Evolutionary conservation across 139 green algal genomes (phyloP), one percentile per base, ranked within the genome.

Genomic region (Chlorella sp.): DNA sequence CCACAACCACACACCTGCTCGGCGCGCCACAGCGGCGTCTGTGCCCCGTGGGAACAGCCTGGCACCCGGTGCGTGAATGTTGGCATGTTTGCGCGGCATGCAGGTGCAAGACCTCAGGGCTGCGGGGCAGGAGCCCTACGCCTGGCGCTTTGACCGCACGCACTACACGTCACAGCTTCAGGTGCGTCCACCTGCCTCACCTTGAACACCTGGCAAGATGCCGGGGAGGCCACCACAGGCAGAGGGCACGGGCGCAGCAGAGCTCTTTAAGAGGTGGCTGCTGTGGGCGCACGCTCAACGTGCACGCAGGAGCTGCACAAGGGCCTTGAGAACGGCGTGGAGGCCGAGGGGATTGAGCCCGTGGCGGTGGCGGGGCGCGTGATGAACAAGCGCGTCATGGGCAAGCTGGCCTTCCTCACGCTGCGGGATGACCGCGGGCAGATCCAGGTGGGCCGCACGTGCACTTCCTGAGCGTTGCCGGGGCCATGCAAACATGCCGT

Each of bases 321-420:
- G 1, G 72, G 75, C 3, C 79, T 99, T 35, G 72, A 50, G 0
- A 62, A 78, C 4, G 94, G 94, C 23, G 76, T 84, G 50, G 83
- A 90, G 75, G 81, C 74, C 0, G 66, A 72, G 35, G 10, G 17
- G 23, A 49, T 4, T 2, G 67, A 42, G 14, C 24, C 34, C 30
- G 88, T 96, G n/a, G 70, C 82, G 2, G 88, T 98, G 24, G 91
- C 94, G 23, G 96, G 96, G 5, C 87, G 96, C 26, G 72, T 99
- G 0, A 92, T 96, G 81, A 85, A 86, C 5, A 88, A 90, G 6
- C 81, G 96, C 0, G 85, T 97, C 29, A 97, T 99, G 86, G 96
- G 96, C 66, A 99, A 99, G 83, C 88, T 99, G 2, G 93, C 96
- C 0, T 99, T 99, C 82, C 76, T 96, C 24, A 90, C 74, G 3